phyloP scores from a whole-genome alignment of 441 rosid genomes.

The Corymbia calophylla region DNA sequence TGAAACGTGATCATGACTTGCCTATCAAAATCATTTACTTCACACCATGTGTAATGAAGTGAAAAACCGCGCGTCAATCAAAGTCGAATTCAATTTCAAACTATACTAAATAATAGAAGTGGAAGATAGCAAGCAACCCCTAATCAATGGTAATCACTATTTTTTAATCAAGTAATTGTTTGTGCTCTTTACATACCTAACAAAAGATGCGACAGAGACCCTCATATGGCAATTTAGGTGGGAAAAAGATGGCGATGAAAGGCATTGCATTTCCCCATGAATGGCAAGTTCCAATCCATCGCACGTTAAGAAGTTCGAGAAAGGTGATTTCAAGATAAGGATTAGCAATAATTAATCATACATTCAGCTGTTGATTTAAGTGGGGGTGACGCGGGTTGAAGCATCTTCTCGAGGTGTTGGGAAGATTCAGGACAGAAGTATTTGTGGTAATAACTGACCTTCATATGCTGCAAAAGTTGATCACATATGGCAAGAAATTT shows the following conservation, averaged over 20 bases:
- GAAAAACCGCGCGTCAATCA: fast-evolving
- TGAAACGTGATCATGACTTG: background rate
- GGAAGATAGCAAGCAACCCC: background rate
- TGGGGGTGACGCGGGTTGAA: constrained; percentile 1
- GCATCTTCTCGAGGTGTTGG: background rate
- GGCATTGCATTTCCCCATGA: background rate
- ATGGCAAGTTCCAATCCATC: background rate
- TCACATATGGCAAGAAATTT: background rate
- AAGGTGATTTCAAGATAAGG: constrained; percentile 11
- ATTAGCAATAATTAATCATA: background rate
- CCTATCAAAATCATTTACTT: background rate
- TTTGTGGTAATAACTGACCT: background rate
- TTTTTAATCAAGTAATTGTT: background rate
- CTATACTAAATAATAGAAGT: background rate
- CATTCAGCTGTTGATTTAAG: background rate
- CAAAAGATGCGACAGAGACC: background rate
- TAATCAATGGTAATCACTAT: background rate
- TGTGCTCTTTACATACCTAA: background rate
- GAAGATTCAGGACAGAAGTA: background rate
- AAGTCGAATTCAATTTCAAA: background rate
- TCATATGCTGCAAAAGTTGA: background rate
- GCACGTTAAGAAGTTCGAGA: background rate
- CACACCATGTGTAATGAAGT: background rate
- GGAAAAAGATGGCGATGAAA: background rate
- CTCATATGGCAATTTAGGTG: background rate